A percentile compares a stretch with the other conserved stretches of the same genome.
phyloP scores from a whole-genome alignment of 2,329 filamentous ascomycete species.

The Endocalyx cinctus region DNA sequence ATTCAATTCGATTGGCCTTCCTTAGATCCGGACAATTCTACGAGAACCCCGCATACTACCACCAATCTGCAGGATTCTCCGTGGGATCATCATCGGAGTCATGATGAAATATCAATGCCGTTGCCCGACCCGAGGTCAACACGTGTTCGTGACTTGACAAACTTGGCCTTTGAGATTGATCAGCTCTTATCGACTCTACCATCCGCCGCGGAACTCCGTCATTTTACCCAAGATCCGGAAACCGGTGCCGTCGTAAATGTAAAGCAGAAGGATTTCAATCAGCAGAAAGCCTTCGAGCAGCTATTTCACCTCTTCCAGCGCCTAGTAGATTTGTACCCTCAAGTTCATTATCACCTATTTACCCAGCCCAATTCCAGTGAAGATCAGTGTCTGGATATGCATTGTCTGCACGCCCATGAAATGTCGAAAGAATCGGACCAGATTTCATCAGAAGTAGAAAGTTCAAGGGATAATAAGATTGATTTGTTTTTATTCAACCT shows the following conservation, averaged over 20 bases:
- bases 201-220: conserved; percentile 15
- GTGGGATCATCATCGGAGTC: too few relatives aligned
- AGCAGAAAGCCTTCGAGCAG: conserved; percentile 27
- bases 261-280: conserved; percentile 17
- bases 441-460: conserved; percentile 8
- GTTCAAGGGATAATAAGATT: conserved; percentile 10
- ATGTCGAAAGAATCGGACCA: conserved; percentile 11
- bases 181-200: conserved; percentile 18
- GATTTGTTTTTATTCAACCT: conserved; percentile 33
- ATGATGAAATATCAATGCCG: too few relatives aligned
- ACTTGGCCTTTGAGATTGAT: conserved; percentile 21
- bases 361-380: conserved; percentile 1
- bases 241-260: conserved; percentile 16
- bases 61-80: conserved; percentile 5
- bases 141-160: conserved; percentile 16
- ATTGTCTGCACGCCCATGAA: conserved; percentile 29
- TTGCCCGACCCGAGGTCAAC: conserved; percentile 7
- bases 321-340: conserved; percentile 31
- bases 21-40: conserved; percentile 6
- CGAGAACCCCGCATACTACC: conserved; percentile 1
- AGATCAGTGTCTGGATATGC: conserved; percentile 22
- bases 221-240: conserved; percentile 18
- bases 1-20: conserved; percentile 19
- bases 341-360: conserved; percentile 18
- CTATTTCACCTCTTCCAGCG: conserved; percentile 30